A percentile compares a stretch with the other conserved stretches of the same genome.
Conservation (phyloP, 331 rosid genomes). For the Quercus phellos region DNA sequence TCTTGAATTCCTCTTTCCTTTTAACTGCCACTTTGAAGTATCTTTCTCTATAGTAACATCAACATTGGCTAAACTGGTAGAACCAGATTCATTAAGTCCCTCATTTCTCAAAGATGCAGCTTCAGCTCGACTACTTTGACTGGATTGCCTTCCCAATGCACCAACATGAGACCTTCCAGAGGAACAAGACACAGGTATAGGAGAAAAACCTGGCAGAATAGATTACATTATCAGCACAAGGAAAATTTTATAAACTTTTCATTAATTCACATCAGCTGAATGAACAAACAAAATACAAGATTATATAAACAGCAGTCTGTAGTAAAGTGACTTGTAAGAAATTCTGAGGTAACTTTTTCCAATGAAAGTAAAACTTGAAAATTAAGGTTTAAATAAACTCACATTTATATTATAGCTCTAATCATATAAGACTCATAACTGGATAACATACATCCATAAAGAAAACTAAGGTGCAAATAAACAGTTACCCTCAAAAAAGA, state of each 20-base stretch:
- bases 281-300: slow-evolving; percentile 8
- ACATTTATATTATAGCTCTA: background rate
- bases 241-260: background rate
- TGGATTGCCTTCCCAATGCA: slow-evolving; percentile 42
- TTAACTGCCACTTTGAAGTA: slow-evolving; percentile 88
- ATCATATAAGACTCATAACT: background rate
- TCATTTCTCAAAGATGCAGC: slow-evolving; percentile 35
- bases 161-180: slow-evolving; percentile 40
- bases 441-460: background rate
- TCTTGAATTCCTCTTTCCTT: slow-evolving; percentile 93
- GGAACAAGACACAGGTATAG: slow-evolving; percentile 41
- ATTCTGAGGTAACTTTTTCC: background rate
- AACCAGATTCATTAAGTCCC: slow-evolving; percentile 49
- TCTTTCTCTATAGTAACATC: slow-evolving; percentile 45
- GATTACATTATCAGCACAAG: slow-evolving; percentile 24
- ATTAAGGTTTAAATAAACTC: too few species aligned
- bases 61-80: slow-evolving; percentile 47
- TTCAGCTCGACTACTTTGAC: slow-evolving; percentile 46
- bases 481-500: background rate
- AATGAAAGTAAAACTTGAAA: background rate
- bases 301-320: slow-evolving; percentile 10
- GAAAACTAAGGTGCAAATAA: background rate
- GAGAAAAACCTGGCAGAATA: slow-evolving; percentile 45
- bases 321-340: background rate
- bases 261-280: background rate